Conservation (phyloP, 352 stramenopile species). For the Pythium insidiosum region DNA sequence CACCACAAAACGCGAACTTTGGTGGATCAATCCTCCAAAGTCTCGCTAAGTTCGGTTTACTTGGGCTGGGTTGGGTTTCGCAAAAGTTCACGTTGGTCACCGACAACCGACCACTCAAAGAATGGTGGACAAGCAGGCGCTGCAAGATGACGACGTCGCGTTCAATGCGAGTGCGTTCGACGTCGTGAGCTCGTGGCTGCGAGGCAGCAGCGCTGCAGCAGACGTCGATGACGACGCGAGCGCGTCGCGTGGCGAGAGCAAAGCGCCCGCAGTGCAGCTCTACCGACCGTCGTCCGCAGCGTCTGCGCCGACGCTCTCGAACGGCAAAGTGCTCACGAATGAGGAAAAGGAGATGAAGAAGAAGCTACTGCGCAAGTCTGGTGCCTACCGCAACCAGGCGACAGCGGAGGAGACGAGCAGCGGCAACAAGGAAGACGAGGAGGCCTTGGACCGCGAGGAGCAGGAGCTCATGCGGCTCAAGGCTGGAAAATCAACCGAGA, state of each 20-base stretch:
- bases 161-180: constrained; percentile 49
- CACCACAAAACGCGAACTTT: too few species aligned
- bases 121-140: background rate
- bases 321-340: constrained; percentile 27
- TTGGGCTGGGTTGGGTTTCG: too few species aligned
- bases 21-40: too few species aligned
- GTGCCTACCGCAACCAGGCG: constrained; percentile 21
- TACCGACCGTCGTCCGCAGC: constrained; percentile 44
- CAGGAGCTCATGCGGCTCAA: constrained; percentile 44
- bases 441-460: constrained; percentile 48
- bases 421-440: constrained; percentile 13
- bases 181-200: constrained; percentile 59
- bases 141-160: constrained; percentile 39
- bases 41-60: too few species aligned
- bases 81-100: too few species aligned
- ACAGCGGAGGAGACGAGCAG: constrained; percentile 20
- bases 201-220: constrained; percentile 17
- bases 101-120: background rate
- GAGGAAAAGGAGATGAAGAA: constrained; percentile 67
- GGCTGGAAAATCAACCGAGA: background rate
- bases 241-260: background rate
- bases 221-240: constrained; percentile 7
- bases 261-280: constrained; percentile 32
- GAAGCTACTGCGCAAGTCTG: constrained; percentile 55
- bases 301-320: too few species aligned